Conservation (phyloP, 768 basidiomycete genomes). For the Kondoa malvinella region DNA sequence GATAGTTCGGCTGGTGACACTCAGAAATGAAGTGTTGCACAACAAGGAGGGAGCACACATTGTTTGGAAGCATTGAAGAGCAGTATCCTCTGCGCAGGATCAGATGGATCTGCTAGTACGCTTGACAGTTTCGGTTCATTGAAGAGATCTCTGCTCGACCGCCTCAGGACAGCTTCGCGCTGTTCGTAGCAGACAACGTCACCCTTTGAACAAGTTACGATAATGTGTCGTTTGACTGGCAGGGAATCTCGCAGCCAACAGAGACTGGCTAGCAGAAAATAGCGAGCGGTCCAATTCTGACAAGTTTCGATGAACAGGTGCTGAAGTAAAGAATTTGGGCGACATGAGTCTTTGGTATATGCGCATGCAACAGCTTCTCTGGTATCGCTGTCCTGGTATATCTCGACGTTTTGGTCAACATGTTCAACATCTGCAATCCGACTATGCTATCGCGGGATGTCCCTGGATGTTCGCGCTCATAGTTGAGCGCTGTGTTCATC, state of each 20-base stretch:
- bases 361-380: background rate
- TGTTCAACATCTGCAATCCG: too few species aligned
- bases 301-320: conserved; percentile 21
- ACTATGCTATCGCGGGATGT: too few species aligned
- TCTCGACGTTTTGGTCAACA: too few species aligned
- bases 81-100: background rate
- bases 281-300: conserved; percentile 16
- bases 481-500: too few species aligned
- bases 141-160: background rate
- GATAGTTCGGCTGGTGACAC: conserved; percentile 46
- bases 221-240: background rate
- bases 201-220: background rate
- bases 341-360: background rate
- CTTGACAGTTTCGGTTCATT: background rate
- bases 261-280: conserved; percentile 9
- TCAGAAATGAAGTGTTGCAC: background rate
- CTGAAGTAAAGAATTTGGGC: background rate
- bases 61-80: background rate
- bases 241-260: background rate
- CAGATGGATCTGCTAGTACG: background rate
- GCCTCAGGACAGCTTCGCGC: background rate
- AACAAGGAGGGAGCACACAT: conserved; percentile 1
- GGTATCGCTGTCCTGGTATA: background rate
- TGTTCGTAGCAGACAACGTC: background rate
- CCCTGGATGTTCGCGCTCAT: too few species aligned